Evolutionary conservation across 257 asterid species (phyloP), one percentile per base, ranked within the genome.

Genomic region (Verbascum thapsus): DNA sequence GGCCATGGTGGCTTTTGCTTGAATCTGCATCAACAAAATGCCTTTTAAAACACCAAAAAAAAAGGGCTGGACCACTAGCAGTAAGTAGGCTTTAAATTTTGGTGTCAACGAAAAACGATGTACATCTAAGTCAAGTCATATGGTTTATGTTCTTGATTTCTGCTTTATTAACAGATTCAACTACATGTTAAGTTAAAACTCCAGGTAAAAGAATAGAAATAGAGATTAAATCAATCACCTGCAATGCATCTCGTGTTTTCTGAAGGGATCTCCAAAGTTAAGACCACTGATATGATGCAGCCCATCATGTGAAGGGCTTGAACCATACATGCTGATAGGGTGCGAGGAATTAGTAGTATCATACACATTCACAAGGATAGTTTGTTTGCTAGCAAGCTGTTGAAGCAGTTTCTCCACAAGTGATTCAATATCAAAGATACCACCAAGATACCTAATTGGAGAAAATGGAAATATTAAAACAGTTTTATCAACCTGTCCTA

Each of bases 171-270:
- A 55, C 18, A 9, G 39, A 10, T 15, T 47, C 38, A 12, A 37
- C 17, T 22, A 7, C 39, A 53, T 23, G 17, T 13, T 8, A 40
- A 56, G 67, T 40, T 64, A 37, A 45, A 63, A 52, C 35, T 52
- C 10, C 60, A 38, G 39, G 55, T 12, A 56, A 63, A 35, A 26
- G 10, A 52, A 41, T 23, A 48, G 51, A 44, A 30, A 41, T 26
- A 2, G 40, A 22, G 43, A 23, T 38, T 8, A 37, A 32, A 10
- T 61, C 64, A 32, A 10, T 61, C 64, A 94, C 99, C 99, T 77
- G 99, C 99, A 94, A 58, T 76, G 95, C 99, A 94, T 94, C 76
- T 94, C 99, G 69, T 94, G 99, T 75, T 80, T 90, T 63, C 96
- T 73, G 71, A 82, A 82, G 0, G 97, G 99, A 78, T 90, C 97